A percentile compares a stretch with the other conserved stretches of the same genome.
phyloP scores from a whole-genome alignment of 2,329 filamentous ascomycete species.

The Penicillium sp. region DNA sequence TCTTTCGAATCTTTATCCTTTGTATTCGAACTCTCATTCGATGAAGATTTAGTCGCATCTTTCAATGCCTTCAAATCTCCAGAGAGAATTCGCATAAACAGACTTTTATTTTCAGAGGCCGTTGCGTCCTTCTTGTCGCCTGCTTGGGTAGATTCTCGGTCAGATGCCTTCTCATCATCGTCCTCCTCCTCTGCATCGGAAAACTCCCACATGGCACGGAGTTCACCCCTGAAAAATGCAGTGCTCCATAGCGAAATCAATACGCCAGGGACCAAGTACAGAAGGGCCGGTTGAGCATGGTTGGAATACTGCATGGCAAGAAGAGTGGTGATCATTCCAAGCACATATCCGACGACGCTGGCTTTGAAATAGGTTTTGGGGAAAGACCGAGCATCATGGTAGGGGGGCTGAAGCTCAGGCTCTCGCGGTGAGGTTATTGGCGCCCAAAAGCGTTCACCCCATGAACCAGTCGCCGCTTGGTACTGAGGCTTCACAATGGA shows the following conservation, averaged over 20 bases:
- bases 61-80: conserved; percentile 23
- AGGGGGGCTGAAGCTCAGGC: conserved; percentile 38
- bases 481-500: conserved; percentile 41
- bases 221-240: conserved; percentile 71
- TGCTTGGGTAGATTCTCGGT: conserved; percentile 8
- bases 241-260: conserved; percentile 75
- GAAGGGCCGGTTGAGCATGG: conserved; percentile 84
- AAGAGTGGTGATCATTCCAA: conserved; percentile 78
- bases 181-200: conserved; percentile 63
- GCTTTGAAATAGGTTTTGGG: conserved; percentile 85
- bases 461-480: conserved; percentile 67
- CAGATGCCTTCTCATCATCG: conserved; percentile 5
- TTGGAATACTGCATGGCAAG: conserved; percentile 75
- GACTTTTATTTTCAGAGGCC: conserved; percentile 11
- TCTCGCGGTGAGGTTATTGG: conserved; percentile 32
- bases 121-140: conserved; percentile 46
- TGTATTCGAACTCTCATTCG: conserved; percentile 5
- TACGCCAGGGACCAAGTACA: conserved; percentile 91
- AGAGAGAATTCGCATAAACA: conserved; percentile 36
- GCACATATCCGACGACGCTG: conserved; percentile 73
- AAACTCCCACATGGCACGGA: conserved; percentile 77
- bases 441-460: conserved; percentile 86
- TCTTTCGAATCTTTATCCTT: conserved; percentile 6
- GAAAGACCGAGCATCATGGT: conserved; percentile 58
- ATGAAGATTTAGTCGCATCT: not conserved